These are phyloP conservation scores for Schizothecium vesticola DNA, from an alignment of 495 filamentous ascomycete species.

Conservation along the genomic window DNA sequence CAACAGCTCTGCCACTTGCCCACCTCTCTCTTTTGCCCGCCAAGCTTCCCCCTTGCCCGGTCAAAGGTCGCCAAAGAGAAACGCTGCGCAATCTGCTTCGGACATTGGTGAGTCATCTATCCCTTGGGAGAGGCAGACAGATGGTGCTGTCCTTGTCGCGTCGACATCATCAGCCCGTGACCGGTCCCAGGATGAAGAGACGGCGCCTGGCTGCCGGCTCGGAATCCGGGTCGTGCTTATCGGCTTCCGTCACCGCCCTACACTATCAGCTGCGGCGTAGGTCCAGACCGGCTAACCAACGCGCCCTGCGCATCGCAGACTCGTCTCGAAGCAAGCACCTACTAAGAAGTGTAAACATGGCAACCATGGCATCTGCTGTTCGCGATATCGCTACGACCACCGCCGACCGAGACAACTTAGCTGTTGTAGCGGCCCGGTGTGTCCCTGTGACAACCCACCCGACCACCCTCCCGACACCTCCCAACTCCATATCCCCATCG, in stretches of 20 bases:
- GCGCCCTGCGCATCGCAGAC: slow-evolving; percentile 30
- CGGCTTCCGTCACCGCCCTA: not conserved
- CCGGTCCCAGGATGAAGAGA: not conserved
- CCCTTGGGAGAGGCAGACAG: not conserved
- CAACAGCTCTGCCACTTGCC: slow-evolving; percentile 44
- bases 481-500: slow-evolving; percentile 90
- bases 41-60: slow-evolving; percentile 34
- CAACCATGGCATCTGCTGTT: slow-evolving; percentile 54
- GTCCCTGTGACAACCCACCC: slow-evolving; percentile 53
- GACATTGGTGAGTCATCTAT: slow-evolving; percentile 35
- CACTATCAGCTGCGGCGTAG: not conserved
- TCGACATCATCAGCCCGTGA: not conserved
- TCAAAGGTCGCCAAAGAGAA: slow-evolving; percentile 31
- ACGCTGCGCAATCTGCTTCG: slow-evolving; percentile 26
- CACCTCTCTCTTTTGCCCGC: slow-evolving; percentile 28
- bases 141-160: not conserved
- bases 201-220: not conserved
- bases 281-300: slow-evolving; percentile 15
- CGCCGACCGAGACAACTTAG: slow-evolving; percentile 56
- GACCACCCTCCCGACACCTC: slow-evolving; percentile 83
- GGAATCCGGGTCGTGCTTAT: not conserved
- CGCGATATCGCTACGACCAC: slow-evolving; percentile 64
- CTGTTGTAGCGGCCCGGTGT: slow-evolving; percentile 54
- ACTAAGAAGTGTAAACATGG: slow-evolving; percentile 46
- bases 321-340: slow-evolving; percentile 44